Evolutionary conservation across 2,329 filamentous ascomycete species (phyloP).

Genomic region (Claviceps capensis): DNA sequence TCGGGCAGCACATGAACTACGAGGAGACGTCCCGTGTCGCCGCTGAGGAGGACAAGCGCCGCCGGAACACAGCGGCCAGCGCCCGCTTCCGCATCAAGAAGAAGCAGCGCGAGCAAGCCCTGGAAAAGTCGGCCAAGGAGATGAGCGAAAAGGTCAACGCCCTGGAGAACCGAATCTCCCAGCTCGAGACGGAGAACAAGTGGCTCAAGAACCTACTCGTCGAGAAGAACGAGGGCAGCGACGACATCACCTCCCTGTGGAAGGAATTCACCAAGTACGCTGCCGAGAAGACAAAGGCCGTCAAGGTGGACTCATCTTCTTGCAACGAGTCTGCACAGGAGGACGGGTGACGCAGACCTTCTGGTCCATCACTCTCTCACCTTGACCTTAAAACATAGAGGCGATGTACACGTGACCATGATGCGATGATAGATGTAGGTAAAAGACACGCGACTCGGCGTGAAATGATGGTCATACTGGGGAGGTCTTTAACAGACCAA

Average conservation of each 20-base stretch:
- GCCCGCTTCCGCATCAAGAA: conserved; percentile 89
- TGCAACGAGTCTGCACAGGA: conserved; percentile 9
- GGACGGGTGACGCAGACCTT: conserved; percentile 9
- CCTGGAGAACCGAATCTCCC: conserved; percentile 59
- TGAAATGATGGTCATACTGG: background rate
- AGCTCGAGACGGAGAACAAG: conserved; percentile 73
- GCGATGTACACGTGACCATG: background rate
- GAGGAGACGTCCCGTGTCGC: conserved; percentile 61
- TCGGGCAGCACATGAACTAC: conserved; percentile 35
- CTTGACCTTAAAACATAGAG: background rate
- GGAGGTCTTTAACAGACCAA: background rate
- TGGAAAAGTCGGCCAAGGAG: conserved; percentile 71
- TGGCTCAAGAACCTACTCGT: conserved; percentile 71
- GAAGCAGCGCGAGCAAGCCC: conserved; percentile 82
- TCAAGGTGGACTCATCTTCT: conserved; percentile 11
- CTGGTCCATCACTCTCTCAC: background rate
- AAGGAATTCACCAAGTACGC: conserved; percentile 34
- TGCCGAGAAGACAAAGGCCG: conserved; percentile 17
- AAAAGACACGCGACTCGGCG: background rate
- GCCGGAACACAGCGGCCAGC: conserved; percentile 77
- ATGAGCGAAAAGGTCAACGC: conserved; percentile 65
- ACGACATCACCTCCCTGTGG: conserved; percentile 36
- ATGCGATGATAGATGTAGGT: background rate
- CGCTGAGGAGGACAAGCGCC: conserved; percentile 81
- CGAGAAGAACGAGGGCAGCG: conserved; percentile 60